Evolutionary conservation across 345 rosid species (phyloP).

Genomic region (Eucalyptus erythrocorys): DNA sequence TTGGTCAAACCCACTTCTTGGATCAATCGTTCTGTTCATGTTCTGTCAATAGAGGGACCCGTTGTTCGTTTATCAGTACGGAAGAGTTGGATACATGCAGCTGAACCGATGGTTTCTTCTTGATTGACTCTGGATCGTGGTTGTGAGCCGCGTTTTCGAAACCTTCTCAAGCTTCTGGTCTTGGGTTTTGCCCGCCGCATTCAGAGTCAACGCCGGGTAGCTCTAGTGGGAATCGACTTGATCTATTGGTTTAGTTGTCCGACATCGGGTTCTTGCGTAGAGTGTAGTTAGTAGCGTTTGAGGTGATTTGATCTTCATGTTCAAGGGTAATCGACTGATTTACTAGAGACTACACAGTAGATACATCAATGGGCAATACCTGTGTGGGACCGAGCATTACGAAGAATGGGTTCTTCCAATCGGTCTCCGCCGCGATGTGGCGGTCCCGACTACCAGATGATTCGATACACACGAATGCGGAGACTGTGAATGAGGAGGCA

Average conservation of each 20-base stretch:
- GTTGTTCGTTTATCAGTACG: background rate
- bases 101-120: background rate
- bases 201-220: background rate
- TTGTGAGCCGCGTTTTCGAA: background rate
- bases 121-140: background rate
- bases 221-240: background rate
- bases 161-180: background rate
- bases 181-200: background rate
- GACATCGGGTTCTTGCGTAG: background rate
- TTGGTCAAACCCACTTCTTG: background rate
- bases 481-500: background rate
- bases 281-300: background rate
- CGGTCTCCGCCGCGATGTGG: conserved; percentile 33
- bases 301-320: background rate
- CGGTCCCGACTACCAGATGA: conserved; percentile 14
- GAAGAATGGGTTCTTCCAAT: conserved; percentile 26
- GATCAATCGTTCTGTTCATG: background rate
- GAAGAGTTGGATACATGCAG: background rate
- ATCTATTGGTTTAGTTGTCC: background rate
- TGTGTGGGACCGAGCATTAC: conserved; percentile 31
- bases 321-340: background rate
- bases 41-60: background rate
- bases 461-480: background rate
- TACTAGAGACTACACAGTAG: background rate
- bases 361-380: conserved; percentile 22